Evolutionary conservation across 768 basidiomycete species (phyloP), one percentile per base, ranked within the genome.

Genomic region (Asterophora lycoperdoides): DNA sequence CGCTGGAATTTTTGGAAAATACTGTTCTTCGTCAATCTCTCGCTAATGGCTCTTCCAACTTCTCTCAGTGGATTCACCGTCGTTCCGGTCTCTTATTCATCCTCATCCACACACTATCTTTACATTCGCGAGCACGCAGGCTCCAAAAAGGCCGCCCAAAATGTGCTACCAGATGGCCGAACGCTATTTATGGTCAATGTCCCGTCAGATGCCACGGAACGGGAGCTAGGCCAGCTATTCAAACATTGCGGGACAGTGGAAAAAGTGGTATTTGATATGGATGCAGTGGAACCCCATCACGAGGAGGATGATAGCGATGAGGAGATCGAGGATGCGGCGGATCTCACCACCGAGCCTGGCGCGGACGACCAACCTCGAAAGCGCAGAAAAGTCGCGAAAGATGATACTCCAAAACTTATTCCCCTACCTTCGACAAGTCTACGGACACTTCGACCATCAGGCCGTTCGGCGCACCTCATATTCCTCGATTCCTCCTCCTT

Each of bases 171-270:
- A 4, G 60, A 79, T 28, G 81, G 78, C 13, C 78, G 92, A 37
- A 94, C 92, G 0, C 72, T 95, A 8, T 97, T 97, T 60, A 69
- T 94, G 2, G 89, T 88, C 46, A 96, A 97, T 58, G 69, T 94
- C 5, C 93, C 94, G 1, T 84, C 91, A 47, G 92, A 95, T 63
- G 80, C 89, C 3, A 89, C 89, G 1, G 88, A 89, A 56, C 75
- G 88, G 32, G 90, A 93, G 59, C 66, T 96, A 0, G 70, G 81
- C 2, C 67, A 79, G 9, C 71, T 96, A n/a, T 94, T 94, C 72
- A 84, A 84, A 60, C 59, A 74, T 18, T 81, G 77, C 47, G 93
- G 93, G 18, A 83, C 83, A 0, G 75, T 94, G 14, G 93, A 95
- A 64, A 73, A 73, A 41, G 81, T 93, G 8, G 55, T 81, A 1